These are phyloP conservation scores for Ceratobasidium sp. DNA, from an alignment of 1,284 basidiomycete genomes.

Conservation along the genomic window DNA sequence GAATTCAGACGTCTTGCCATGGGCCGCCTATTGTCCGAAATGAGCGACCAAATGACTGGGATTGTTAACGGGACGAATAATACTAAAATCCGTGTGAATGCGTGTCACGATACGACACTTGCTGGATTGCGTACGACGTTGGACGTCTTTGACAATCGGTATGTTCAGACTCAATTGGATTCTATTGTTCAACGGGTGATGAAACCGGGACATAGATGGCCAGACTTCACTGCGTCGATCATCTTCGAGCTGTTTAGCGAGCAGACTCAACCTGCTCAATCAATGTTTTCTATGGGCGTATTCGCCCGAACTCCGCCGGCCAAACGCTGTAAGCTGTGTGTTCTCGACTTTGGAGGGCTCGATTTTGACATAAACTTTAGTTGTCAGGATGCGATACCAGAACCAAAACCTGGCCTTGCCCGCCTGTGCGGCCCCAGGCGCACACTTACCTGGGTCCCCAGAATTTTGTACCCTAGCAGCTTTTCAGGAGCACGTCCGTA, in stretches of 20 bases:
- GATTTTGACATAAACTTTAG: conserved; percentile 56
- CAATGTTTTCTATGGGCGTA: conserved; percentile 31
- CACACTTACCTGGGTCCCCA: conserved; percentile 77
- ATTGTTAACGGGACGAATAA: conserved; percentile 64
- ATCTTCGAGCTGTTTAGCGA: conserved; percentile 78
- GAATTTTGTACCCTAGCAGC: conserved; percentile 82
- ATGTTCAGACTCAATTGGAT: conserved; percentile 49
- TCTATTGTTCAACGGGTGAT: neutral
- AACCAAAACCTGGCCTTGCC: conserved; percentile 76
- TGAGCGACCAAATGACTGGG: conserved; percentile 71
- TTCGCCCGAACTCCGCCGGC: conserved; percentile 25
- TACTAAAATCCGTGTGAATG: conserved; percentile 71
- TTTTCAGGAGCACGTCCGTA: conserved; percentile 72
- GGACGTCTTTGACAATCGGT: conserved; percentile 82
- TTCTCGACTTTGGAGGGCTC: neutral
- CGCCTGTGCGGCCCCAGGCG: conserved; percentile 73
- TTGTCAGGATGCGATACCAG: conserved; percentile 82
- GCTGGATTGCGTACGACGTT: conserved; percentile 77
- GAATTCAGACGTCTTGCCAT: conserved; percentile 82
- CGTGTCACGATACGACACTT: conserved; percentile 74
- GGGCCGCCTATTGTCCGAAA: conserved; percentile 77
- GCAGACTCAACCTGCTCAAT: conserved; percentile 3
- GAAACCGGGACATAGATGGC: conserved; percentile 67
- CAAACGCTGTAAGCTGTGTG: conserved; percentile 22
- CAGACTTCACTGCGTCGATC: conserved; percentile 77